These are phyloP conservation scores for Cetraspora pellucida DNA, from an alignment of 192 early-diverging fungal species.

Conservation along the genomic window DNA sequence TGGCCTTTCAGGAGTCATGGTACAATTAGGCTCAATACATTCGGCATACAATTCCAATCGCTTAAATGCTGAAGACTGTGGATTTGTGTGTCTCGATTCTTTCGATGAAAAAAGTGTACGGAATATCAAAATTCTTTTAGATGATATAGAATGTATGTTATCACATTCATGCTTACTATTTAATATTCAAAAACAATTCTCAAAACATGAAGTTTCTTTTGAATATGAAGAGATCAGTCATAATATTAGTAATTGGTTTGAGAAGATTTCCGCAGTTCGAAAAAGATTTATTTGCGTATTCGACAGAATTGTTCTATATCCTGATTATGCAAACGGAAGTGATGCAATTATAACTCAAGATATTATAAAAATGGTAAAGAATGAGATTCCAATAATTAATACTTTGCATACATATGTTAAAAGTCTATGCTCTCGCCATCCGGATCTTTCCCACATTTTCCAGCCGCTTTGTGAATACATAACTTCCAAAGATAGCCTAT, in stretches of 20 bases:
- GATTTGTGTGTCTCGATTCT: constrained; percentile 32
- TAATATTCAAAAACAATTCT: constrained; percentile 39
- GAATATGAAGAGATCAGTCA: constrained; percentile 12
- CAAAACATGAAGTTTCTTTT: not conserved
- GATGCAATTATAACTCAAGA: constrained; percentile 4
- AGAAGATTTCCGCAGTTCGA: constrained; percentile 29
- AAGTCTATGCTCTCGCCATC: constrained; percentile 36
- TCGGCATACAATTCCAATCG: constrained; percentile 16
- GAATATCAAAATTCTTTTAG: constrained; percentile 45
- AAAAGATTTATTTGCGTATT: constrained; percentile 32
- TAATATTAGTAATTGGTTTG: constrained; percentile 17
- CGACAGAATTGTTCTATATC: constrained; percentile 35
- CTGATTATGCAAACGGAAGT: constrained; percentile 22
- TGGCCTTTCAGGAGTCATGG: constrained; percentile 27
- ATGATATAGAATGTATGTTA: constrained; percentile 44
- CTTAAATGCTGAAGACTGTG: not conserved
- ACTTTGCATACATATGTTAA: constrained; percentile 32
- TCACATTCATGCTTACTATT: constrained; percentile 42
- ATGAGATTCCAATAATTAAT: constrained; percentile 42
- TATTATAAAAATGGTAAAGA: constrained; percentile 33
- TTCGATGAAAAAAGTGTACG: constrained; percentile 32
- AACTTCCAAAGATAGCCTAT: constrained; percentile 7
- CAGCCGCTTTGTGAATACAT: constrained; percentile 47
- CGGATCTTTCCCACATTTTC: constrained; percentile 42
- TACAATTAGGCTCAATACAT: constrained; percentile 41